Conservation (phyloP, 768 basidiomycete species). For the Boletus subparvulus region DNA sequence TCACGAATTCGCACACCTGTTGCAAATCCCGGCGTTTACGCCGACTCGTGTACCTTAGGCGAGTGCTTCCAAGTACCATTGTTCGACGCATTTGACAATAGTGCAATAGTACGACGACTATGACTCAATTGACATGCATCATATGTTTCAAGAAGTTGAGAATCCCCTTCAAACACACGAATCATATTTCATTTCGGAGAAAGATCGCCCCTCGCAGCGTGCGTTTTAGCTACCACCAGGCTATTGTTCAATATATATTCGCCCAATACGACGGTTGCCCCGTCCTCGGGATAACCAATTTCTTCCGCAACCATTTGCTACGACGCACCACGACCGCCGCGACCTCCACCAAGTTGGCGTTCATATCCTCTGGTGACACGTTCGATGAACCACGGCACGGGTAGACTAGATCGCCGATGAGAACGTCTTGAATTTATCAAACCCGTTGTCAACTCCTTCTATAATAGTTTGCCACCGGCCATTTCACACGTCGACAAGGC, state of each 20-base stretch:
- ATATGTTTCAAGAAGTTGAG: conserved; percentile 14
- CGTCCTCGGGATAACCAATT: neutral
- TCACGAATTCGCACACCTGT: neutral
- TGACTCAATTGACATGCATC: conserved; percentile 2
- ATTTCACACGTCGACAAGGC: conserved; percentile 13
- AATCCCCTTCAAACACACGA: conserved; percentile 2
- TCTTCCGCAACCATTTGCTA: neutral
- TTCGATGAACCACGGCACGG: neutral
- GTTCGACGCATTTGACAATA: neutral
- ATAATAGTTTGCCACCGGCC: conserved; percentile 1
- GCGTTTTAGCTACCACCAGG: neutral
- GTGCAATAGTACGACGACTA: neutral
- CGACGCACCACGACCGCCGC: neutral
- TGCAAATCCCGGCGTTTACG: neutral
- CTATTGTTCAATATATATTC: conserved; percentile 13
- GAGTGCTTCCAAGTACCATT: neutral
- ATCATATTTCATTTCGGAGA: conserved; percentile 9
- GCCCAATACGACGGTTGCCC: conserved; percentile 3
- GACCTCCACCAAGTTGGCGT: neutral
- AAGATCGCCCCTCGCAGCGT: conserved; percentile 11
- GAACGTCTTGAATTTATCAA: neutral
- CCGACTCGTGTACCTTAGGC: neutral
- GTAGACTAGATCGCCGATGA: neutral
- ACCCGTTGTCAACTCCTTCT: neutral
- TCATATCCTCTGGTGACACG: neutral